Percentiles rank a stretch among this genome's conserved stretches.
Evolutionary conservation across 2,329 filamentous ascomycete species (phyloP).

Genomic region (Xylariaceae sp.): DNA sequence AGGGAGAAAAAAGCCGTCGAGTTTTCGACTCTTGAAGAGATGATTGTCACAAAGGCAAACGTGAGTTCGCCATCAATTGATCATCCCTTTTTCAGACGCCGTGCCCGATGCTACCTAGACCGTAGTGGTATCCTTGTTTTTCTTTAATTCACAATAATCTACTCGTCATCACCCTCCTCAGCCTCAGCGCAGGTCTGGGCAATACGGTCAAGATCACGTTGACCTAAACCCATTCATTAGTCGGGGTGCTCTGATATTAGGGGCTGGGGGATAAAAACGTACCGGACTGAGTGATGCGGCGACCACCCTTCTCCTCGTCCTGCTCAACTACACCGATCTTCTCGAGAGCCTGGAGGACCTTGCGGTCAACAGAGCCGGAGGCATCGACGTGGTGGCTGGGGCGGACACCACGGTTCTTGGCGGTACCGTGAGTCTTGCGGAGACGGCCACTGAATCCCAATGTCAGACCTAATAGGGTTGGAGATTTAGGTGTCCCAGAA

Average conservation of each 20-base stretch:
- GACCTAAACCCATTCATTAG: constrained; percentile 32
- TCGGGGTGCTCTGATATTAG: not conserved
- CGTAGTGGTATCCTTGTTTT: constrained; percentile 19
- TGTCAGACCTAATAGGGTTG: constrained; percentile 62
- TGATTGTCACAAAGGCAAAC: constrained; percentile 18
- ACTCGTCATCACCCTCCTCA: constrained; percentile 63
- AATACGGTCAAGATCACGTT: constrained; percentile 98
- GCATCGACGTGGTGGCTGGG: constrained; percentile 95
- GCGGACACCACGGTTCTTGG: constrained; percentile 92
- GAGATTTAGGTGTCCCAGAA: not conserved
- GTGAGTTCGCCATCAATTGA: constrained; percentile 21
- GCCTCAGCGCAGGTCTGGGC: constrained; percentile 74
- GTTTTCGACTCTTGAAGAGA: not conserved
- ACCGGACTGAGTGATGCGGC: constrained; percentile 94
- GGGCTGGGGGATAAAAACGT: not conserved
- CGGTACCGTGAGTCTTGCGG: constrained; percentile 89
- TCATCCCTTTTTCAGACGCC: constrained; percentile 32
- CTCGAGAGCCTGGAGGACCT: constrained; percentile 94
- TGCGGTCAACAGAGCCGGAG: constrained; percentile 92
- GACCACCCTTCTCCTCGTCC: constrained; percentile 97
- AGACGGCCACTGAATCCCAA: constrained; percentile 60
- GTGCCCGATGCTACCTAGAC: constrained; percentile 32
- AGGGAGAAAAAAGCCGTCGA: not conserved
- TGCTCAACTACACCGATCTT: constrained; percentile 98
- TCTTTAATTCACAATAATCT: constrained; percentile 34